Percentiles rank a stretch among this genome's conserved stretches.
Conservation (phyloP, 148 eudicot species). For the Fallopia convolvulus region DNA sequence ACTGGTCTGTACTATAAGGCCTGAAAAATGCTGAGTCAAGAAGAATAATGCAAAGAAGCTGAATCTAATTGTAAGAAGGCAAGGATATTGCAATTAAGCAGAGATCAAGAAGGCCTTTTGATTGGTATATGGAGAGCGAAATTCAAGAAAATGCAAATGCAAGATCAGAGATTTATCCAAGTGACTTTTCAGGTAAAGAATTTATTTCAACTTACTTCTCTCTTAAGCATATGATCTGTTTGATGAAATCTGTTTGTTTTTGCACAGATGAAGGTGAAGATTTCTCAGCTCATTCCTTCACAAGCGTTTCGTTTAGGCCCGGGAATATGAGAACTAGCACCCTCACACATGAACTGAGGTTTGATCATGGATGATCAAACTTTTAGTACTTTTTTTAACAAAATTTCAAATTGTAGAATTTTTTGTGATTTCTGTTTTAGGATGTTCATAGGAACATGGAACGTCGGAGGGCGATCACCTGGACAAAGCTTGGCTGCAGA, state of each 20-base stretch:
- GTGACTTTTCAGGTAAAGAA: conserved; percentile 39
- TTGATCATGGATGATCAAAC: neutral
- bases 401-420: neutral
- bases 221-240: neutral
- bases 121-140: conserved; percentile 4
- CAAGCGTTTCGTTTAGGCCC: conserved; percentile 18
- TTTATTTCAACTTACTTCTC: neutral
- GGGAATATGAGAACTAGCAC: conserved; percentile 12
- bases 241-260: neutral
- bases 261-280: conserved; percentile 43
- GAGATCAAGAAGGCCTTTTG: neutral
- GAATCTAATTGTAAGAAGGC: neutral
- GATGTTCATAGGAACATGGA: conserved; percentile 63
- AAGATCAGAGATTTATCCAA: conserved; percentile 27
- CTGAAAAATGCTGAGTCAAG: conserved; percentile 5
- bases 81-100: neutral
- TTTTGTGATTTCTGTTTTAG: conserved; percentile 19
- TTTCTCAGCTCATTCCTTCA: conserved; percentile 19
- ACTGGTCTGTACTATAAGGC: neutral
- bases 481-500: conserved; percentile 45
- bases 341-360: conserved; percentile 53
- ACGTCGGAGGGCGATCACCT: conserved; percentile 65
- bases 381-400: neutral
- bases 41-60: neutral
- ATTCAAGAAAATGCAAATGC: conserved; percentile 21